A percentile compares a stretch with the other conserved stretches of the same genome.
Evolutionary conservation across 2,329 filamentous ascomycete genomes (phyloP).

Genomic region (Juglanconis oblonga): DNA sequence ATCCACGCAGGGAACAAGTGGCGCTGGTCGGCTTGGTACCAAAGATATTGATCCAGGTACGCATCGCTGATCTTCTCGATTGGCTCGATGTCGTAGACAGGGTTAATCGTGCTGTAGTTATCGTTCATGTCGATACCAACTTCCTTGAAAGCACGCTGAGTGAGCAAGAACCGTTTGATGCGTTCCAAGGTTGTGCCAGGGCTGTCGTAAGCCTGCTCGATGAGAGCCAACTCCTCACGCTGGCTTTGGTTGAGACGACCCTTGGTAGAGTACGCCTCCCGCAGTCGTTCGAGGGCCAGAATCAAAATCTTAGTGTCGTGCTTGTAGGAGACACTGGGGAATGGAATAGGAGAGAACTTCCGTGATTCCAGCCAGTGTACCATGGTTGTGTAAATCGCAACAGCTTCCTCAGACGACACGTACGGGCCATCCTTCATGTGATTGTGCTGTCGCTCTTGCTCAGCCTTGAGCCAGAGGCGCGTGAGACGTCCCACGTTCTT

Average conservation of each 20-base stretch:
- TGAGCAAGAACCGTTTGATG: slow-evolving; percentile 96
- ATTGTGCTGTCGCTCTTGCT: slow-evolving; percentile 98
- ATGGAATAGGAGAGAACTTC: slow-evolving; percentile 98
- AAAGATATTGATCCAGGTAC: slow-evolving; percentile 96
- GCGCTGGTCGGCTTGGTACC: slow-evolving; percentile 97
- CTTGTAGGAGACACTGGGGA: slow-evolving; percentile 98
- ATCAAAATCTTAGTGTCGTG: slow-evolving; percentile 99
- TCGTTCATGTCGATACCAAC: slow-evolving; percentile 99
- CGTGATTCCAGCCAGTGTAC: slow-evolving; percentile 98
- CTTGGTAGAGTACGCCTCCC: slow-evolving; percentile 97
- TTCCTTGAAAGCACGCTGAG: slow-evolving; percentile 97
- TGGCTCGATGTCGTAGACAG: slow-evolving; percentile 97
- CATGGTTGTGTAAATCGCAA: slow-evolving; percentile 97
- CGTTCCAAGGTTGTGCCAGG: slow-evolving; percentile 92
- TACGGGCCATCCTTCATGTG: slow-evolving; percentile 99
- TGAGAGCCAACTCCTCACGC: slow-evolving; percentile 91
- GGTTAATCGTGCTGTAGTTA: slow-evolving; percentile 98
- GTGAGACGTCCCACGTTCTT: slow-evolving; percentile 97
- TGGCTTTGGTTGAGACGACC: slow-evolving; percentile 95
- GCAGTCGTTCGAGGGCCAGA: slow-evolving; percentile 83
- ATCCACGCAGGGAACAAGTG: slow-evolving; percentile 98
- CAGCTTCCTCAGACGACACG: slow-evolving; percentile 95
- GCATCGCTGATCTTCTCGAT: slow-evolving; percentile 99
- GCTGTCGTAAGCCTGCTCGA: slow-evolving; percentile 97
- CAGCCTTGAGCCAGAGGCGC: slow-evolving; percentile 93